Conservation (phyloP, 495 filamentous ascomycete genomes). For the Tetracladium setigerum region DNA sequence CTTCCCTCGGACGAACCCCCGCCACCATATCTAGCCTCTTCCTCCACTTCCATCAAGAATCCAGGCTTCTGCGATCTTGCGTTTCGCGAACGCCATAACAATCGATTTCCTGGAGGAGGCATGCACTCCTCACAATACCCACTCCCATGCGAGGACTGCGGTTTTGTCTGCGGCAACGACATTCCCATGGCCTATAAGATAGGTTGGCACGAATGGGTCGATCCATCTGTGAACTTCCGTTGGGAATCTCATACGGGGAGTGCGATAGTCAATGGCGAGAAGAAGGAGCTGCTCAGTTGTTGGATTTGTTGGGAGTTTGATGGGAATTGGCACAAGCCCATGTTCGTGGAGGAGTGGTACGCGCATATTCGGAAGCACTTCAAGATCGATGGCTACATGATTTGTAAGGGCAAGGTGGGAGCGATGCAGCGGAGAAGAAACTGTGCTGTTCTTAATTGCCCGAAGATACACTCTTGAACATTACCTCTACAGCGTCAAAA, state of each 20-base stretch:
- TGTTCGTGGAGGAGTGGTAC: constrained; percentile 15
- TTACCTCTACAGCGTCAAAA: too few species aligned
- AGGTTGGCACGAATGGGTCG: constrained; percentile 16
- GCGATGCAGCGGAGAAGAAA: constrained; percentile 21
- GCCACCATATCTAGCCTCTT: constrained; percentile 7
- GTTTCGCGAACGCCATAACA: constrained; percentile 15
- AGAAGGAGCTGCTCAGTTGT: constrained; percentile 8
- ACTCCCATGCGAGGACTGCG: constrained; percentile 10
- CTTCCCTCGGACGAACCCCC: constrained; percentile 6
- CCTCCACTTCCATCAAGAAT: constrained; percentile 3
- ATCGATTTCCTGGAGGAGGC: constrained; percentile 11
- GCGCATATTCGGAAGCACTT: constrained; percentile 14
- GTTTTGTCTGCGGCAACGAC: constrained; percentile 3
- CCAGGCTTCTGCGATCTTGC: constrained; percentile 17
- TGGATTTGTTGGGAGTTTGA: constrained; percentile 22
- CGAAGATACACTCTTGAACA: constrained; percentile 19
- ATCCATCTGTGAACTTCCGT: constrained; percentile 17
- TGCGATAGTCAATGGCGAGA: neutral
- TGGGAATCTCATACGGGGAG: constrained; percentile 17
- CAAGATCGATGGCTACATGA: constrained; percentile 12
- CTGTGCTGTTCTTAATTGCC: constrained; percentile 10
- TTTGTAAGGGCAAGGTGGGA: constrained; percentile 16
- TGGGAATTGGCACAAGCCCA: constrained; percentile 9
- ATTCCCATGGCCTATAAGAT: constrained; percentile 12
- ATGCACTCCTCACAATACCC: constrained; percentile 12